Evolutionary conservation across 2,329 filamentous ascomycete species (phyloP), one percentile per base, ranked within the genome.

Genomic region (Sphaerulina populicola): DNA sequence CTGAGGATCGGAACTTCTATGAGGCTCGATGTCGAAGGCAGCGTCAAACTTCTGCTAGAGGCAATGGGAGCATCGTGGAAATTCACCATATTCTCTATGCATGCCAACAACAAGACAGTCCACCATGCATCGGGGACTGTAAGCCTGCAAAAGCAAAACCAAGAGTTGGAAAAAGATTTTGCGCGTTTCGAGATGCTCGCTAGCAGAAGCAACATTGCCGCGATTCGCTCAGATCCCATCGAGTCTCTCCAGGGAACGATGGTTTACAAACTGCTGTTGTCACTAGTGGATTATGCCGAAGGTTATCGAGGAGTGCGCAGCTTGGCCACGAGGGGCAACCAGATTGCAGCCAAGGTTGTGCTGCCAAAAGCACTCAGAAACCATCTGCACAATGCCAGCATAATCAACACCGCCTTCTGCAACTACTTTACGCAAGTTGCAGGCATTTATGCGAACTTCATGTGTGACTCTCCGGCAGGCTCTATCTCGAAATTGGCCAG

Each of bases 371-470:
- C 35, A 14, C 27, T 47, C 15, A 27, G 23, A 6, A 30, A 30
- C 27, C 10, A 12, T n/a, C 27, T 47, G 18, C 27, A 39, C 35
- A 23, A 30, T 14, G 44, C 21, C 44, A 47, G 44, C 7, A 31
- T 47, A 6, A 21, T 47, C 21, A 47, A 47, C n/a, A 14, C 44
- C 9, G n/a, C 36, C 2, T 38, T 47, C n/a, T n/a, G 37, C 21
- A 47, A 47, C 23, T 47, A 47, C 4, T 47, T 38, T 9, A 47
- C 44, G n/a, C 44, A 47, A 14, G 36, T 47, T 11, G 44, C 44
- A 8, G 44, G 44, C 18, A 47, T 47, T 3, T 39, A 47, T 38
- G 44, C 36, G 3, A 47, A 47, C 11, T 31, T 39, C 5, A 47
- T 47, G 44, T 29, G 44, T 27, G 27, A 39, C 30, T 23, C n/a